phyloP scores from a whole-genome alignment of 2,329 filamentous ascomycete genomes.

The Xylaria sp. region DNA sequence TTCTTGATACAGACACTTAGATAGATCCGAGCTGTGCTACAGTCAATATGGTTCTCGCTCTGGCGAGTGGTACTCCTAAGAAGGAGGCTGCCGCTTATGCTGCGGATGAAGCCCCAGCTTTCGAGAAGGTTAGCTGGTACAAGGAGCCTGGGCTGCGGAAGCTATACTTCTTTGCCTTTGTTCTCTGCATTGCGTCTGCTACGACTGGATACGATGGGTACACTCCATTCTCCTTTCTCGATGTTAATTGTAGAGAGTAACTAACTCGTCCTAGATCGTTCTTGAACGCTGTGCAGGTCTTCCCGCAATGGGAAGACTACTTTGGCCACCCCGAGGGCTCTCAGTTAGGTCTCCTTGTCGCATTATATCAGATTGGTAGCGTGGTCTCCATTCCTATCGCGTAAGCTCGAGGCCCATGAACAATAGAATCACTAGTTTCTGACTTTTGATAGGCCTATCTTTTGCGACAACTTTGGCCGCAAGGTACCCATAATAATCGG shows the following conservation, averaged over 20 bases:
- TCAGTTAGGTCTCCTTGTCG: slow-evolving; percentile 63
- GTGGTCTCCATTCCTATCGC: slow-evolving; percentile 67
- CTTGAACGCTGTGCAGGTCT: slow-evolving; percentile 58
- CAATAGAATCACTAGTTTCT: slow-evolving; percentile 7
- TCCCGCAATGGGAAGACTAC: slow-evolving; percentile 57
- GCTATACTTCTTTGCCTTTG: slow-evolving; percentile 63
- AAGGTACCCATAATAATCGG: slow-evolving; percentile 60
- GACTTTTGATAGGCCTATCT: slow-evolving; percentile 52
- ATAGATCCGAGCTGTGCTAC: slow-evolving; percentile 5
- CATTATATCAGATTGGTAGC: slow-evolving; percentile 69
- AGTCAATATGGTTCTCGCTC: slow-evolving; percentile 37
- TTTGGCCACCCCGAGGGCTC: slow-evolving; percentile 59
- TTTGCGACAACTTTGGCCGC: slow-evolving; percentile 64
- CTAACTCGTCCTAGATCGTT: slow-evolving; percentile 51
- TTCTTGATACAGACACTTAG: slow-evolving; percentile 2
- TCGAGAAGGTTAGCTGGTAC: slow-evolving; percentile 62
- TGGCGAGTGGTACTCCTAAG: slow-evolving; percentile 30
- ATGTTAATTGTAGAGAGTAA: slow-evolving; percentile 6
- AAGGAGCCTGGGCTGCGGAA: slow-evolving; percentile 66
- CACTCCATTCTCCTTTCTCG: slow-evolving; percentile 29
- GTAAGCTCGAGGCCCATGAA: slow-evolving; percentile 45
- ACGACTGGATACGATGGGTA: slow-evolving; percentile 68
- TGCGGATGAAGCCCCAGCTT: slow-evolving; percentile 61
- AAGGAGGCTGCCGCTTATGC: slow-evolving; percentile 44
- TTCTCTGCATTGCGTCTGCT: slow-evolving; percentile 64